A percentile compares a stretch with the other conserved stretches of the same genome.
These are phyloP conservation scores for Cordyceps cateniannulata DNA, from an alignment of 2,329 filamentous ascomycete species.

Conservation along the genomic window DNA sequence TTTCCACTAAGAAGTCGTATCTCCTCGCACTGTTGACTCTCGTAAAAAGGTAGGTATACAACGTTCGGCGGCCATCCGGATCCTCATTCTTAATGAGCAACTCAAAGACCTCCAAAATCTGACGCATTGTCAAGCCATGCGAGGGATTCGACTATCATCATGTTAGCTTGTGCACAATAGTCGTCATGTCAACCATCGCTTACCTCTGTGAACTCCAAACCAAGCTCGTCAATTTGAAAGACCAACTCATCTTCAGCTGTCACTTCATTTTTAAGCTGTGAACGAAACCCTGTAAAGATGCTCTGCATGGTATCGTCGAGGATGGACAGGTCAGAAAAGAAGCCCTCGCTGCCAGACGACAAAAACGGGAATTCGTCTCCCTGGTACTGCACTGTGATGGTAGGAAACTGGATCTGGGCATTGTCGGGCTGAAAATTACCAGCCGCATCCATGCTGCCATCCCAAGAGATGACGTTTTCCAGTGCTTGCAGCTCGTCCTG, in stretches of 20 bases:
- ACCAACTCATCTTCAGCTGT: conserved; percentile 40
- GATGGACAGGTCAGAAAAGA: conserved; percentile 37
- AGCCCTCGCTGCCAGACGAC: conserved; percentile 30
- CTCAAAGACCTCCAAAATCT: conserved; percentile 37
- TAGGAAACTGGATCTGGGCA: conserved; percentile 20
- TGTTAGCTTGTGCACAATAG: conserved; percentile 19
- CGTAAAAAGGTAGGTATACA: conserved; percentile 38
- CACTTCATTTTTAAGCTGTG: conserved; percentile 40
- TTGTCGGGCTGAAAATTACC: conserved; percentile 10
- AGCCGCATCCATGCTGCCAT: neutral
- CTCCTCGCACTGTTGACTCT: conserved; percentile 33
- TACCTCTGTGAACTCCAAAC: conserved; percentile 47
- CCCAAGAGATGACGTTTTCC: neutral
- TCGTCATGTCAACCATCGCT: conserved; percentile 15
- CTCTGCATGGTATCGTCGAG: conserved; percentile 38
- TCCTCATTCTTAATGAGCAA: conserved; percentile 38
- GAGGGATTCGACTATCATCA: conserved; percentile 29
- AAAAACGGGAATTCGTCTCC: conserved; percentile 38
- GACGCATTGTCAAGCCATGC: conserved; percentile 31
- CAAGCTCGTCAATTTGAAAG: conserved; percentile 46
- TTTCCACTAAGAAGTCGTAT: conserved; percentile 34
- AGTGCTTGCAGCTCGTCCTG: conserved; percentile 1
- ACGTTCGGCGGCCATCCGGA: conserved; percentile 28
- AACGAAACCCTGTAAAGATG: conserved; percentile 38
- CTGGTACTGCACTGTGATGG: conserved; percentile 37